Evolutionary conservation across 2,329 filamentous ascomycete genomes (phyloP).

Genomic region (Aureobasidium sp.): DNA sequence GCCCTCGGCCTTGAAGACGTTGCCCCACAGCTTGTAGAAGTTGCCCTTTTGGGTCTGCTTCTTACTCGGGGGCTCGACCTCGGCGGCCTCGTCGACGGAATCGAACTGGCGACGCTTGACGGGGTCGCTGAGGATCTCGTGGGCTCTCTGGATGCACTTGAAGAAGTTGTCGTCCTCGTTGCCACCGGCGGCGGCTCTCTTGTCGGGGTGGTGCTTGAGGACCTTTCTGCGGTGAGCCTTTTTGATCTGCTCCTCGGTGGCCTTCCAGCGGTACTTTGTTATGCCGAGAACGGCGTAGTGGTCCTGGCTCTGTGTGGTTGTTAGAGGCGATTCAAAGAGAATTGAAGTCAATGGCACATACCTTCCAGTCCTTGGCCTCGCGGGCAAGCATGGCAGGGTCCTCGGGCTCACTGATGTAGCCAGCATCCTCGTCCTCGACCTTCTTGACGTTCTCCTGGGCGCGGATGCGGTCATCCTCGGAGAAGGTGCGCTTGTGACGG

Average conservation of each 20-base stretch:
- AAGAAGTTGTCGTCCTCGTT: conserved; percentile 97
- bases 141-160: conserved; percentile 99
- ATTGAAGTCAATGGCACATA: conserved; percentile 31
- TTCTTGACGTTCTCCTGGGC: conserved; percentile 93
- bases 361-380: conserved; percentile 99
- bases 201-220: conserved; percentile 96
- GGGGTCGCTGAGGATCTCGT: conserved; percentile 86
- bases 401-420: conserved; percentile 88
- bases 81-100: conserved; percentile 87
- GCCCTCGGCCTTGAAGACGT: conserved; percentile 81
- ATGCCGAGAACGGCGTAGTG: conserved; percentile 96
- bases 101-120: conserved; percentile 90
- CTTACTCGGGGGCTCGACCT: conserved; percentile 86
- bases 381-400: conserved; percentile 85
- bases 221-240: conserved; percentile 99
- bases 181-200: conserved; percentile 85
- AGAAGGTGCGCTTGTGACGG: conserved; percentile 95
- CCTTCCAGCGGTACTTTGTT: conserved; percentile 82
- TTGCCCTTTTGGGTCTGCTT: conserved; percentile 66
- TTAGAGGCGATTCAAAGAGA: neutral
- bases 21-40: conserved; percentile 91
- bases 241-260: conserved; percentile 97
- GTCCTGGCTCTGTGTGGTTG: conserved; percentile 63
- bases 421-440: conserved; percentile 80
- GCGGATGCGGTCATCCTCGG: conserved; percentile 95